phyloP scores from a whole-genome alignment of 1,284 basidiomycete genomes.

The Sporisorium exsertum region DNA sequence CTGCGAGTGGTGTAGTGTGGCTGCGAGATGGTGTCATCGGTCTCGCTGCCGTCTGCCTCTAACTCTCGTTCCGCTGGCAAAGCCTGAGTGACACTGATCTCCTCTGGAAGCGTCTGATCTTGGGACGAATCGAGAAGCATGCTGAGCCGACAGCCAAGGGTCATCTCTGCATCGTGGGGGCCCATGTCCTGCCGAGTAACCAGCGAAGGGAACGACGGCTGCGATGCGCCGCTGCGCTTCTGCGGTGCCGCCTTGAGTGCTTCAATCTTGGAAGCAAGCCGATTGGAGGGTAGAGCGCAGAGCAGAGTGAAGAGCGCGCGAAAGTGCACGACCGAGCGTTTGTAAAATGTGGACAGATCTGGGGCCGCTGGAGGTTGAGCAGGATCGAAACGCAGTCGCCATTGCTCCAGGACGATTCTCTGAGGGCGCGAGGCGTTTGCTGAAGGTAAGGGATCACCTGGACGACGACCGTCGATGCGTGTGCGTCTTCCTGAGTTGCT shows the following conservation, averaged over 20 bases:
- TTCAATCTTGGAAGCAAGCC: constrained; percentile 52
- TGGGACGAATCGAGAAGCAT: constrained; percentile 15
- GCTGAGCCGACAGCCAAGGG: constrained; percentile 53
- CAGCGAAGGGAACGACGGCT: constrained; percentile 19
- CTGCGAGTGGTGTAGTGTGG: constrained; percentile 25
- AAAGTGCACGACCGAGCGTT: constrained; percentile 68
- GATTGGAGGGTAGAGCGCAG: constrained; percentile 57
- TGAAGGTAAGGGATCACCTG: constrained; percentile 1
- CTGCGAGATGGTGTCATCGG: neutral
- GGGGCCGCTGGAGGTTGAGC: constrained; percentile 18
- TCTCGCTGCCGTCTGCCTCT: neutral
- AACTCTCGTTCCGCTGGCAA: constrained; percentile 11
- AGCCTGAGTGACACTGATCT: constrained; percentile 12
- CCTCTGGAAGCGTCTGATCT: neutral
- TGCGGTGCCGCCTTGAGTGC: constrained; percentile 15
- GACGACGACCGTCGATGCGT: constrained; percentile 24
- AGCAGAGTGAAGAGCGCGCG: constrained; percentile 63
- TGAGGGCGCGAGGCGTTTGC: neutral
- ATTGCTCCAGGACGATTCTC: constrained; percentile 52
- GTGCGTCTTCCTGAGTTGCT: constrained; percentile 2
- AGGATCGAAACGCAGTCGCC: constrained; percentile 45
- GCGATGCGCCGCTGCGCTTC: neutral
- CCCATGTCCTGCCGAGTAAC: constrained; percentile 25
- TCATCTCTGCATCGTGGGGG: constrained; percentile 42
- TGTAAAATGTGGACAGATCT: constrained; percentile 68